These are phyloP conservation scores for Sporothrix pallida DNA, from an alignment of 2,329 filamentous ascomycete genomes.

Conservation along the genomic window DNA sequence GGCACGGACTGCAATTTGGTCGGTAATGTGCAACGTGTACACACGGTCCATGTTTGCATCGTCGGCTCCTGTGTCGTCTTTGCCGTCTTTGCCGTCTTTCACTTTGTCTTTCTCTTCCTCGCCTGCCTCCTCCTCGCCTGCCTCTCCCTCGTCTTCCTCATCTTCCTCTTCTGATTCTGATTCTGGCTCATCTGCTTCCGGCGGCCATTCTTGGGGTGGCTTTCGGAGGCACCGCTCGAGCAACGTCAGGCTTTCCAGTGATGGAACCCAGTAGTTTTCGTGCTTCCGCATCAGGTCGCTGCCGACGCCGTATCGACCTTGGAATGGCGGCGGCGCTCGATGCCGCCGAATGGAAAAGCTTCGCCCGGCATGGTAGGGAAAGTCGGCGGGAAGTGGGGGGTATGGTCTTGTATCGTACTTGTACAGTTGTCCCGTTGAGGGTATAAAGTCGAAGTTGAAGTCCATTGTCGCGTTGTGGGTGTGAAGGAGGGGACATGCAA, in stretches of 20 bases:
- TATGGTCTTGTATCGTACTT: background rate
- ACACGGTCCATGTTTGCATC: background rate
- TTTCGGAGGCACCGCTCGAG: background rate
- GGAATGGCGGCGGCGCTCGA: background rate
- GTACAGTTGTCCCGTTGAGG: background rate
- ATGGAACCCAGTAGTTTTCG: background rate
- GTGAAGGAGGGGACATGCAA: background rate
- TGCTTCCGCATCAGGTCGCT: background rate
- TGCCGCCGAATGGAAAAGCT: constrained; percentile 8
- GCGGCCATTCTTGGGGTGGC: constrained; percentile 6
- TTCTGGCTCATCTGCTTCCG: background rate
- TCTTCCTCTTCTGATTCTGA: background rate
- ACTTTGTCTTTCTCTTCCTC: background rate
- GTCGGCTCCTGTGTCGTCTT: background rate
- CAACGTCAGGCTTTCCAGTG: background rate
- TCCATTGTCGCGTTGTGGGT: background rate
- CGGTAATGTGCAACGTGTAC: constrained; percentile 5
- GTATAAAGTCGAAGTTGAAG: background rate
- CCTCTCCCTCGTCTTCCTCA: background rate
- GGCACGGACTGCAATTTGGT: background rate
- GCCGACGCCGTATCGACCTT: background rate
- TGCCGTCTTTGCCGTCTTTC: background rate
- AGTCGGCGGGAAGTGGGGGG: background rate
- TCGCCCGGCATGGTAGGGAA: constrained; percentile 7
- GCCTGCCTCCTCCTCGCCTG: background rate